Evolutionary conservation across 805 yeast genomes (phyloP).

Genomic region (Yamadazyma sp.): DNA sequence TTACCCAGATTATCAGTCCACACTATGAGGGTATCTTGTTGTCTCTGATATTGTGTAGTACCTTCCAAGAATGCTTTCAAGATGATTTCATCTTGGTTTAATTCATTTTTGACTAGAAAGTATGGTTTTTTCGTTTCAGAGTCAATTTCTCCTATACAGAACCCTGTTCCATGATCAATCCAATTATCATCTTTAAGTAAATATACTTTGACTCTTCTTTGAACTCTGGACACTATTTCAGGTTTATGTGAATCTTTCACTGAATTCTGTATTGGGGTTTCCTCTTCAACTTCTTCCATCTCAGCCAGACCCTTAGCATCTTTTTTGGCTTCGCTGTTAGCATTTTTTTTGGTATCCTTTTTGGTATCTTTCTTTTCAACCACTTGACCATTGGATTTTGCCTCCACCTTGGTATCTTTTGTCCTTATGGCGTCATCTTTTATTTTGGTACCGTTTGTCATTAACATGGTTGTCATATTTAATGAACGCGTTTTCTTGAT

Average conservation of each 20-base stretch:
- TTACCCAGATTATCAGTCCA: conserved; percentile 80
- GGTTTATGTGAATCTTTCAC: no score
- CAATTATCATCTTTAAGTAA: conserved; percentile 77
- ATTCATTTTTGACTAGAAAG: conserved; percentile 72
- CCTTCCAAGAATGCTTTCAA: conserved; percentile 70
- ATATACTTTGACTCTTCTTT: conserved; percentile 86
- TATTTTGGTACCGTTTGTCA: no score
- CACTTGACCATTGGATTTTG: neutral
- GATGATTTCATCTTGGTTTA: conserved; percentile 53
- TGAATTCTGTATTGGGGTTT: neutral
- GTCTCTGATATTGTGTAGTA: conserved; percentile 80
- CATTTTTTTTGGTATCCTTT: neutral
- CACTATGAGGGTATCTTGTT: conserved; percentile 89
- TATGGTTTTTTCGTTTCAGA: conserved; percentile 42
- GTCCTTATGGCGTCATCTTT: neutral
- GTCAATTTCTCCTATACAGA: conserved; percentile 69
- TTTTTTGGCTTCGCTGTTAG: neutral
- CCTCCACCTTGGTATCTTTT: neutral
- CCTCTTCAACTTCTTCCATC: no score
- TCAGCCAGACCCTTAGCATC: no score
- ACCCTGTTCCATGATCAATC: conserved; percentile 93
- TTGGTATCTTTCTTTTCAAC: neutral
- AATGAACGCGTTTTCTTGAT: no score
- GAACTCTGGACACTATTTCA: neutral
- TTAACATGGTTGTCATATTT: no score